phyloP scores from a whole-genome alignment of 202 grass and related monocot species.

The Panicum virgatum region DNA sequence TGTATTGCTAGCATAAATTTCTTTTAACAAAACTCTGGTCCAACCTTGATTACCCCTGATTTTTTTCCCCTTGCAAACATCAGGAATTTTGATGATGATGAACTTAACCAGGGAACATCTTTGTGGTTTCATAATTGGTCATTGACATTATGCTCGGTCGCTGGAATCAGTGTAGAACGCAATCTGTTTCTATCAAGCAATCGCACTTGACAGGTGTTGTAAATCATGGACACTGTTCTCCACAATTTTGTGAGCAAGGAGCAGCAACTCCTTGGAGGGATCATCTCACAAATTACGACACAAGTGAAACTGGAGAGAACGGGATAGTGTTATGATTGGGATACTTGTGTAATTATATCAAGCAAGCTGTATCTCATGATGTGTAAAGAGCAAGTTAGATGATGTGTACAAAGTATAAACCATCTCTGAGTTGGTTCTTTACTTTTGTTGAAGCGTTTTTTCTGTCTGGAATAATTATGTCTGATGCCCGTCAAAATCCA shows the following conservation, averaged over 20 bases:
- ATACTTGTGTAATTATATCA: neutral
- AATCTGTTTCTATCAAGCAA: neutral
- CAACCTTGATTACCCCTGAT: neutral
- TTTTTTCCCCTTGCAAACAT: neutral
- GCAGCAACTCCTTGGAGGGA: neutral
- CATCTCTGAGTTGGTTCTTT: neutral
- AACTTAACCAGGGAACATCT: neutral
- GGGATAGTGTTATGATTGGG: neutral
- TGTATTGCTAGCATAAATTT: neutral
- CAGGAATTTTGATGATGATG: conserved; percentile 18
- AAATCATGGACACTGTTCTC: neutral
- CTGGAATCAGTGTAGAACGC: neutral
- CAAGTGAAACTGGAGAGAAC: neutral
- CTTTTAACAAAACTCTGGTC: neutral
- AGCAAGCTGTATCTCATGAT: neutral
- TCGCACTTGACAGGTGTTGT: neutral
- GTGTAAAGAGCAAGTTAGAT: neutral
- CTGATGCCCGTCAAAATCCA: neutral
- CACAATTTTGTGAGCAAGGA: neutral
- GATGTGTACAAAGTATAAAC: neutral
- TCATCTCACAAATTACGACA: neutral
- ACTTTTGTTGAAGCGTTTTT: neutral
- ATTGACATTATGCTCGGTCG: conserved; percentile 1
- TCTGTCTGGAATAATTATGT: neutral
- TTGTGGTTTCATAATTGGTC: neutral